phyloP scores from a whole-genome alignment of 2,329 filamentous ascomycete species.

The Cordyceps pruinosa region DNA sequence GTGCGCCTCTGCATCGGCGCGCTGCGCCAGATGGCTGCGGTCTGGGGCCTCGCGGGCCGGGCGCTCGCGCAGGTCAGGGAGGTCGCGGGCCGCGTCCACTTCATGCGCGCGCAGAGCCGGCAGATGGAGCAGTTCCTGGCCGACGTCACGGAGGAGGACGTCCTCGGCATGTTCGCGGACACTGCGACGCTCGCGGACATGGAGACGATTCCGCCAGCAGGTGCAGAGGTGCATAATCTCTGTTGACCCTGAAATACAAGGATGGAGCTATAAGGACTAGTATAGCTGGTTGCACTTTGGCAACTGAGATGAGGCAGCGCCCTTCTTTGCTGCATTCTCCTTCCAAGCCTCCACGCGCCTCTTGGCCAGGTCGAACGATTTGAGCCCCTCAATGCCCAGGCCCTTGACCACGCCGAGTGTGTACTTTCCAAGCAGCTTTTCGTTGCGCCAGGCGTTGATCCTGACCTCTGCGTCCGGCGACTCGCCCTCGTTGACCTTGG shows the following conservation, averaged over 20 bases:
- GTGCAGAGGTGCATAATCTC: not conserved
- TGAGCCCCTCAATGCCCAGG: not conserved
- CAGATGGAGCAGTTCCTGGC: slow-evolving; percentile 9
- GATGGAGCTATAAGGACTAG: too few relatives aligned
- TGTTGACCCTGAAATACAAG: too few relatives aligned
- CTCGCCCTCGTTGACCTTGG: slow-evolving; percentile 4
- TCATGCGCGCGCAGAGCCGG: not conserved
- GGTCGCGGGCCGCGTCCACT: not conserved
- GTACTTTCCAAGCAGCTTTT: not conserved
- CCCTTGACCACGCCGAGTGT: not conserved
- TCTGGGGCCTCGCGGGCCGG: not conserved
- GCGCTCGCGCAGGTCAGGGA: not conserved
- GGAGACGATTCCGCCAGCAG: not conserved
- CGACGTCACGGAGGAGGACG: not conserved
- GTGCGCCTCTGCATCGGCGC: slow-evolving; percentile 9
- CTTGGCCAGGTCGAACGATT: not conserved
- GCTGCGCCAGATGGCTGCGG: not conserved
- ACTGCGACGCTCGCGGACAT: not conserved
- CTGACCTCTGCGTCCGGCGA: not conserved
- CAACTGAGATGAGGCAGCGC: too few relatives aligned
- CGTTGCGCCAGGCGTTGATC: not conserved
- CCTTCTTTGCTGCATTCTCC: not conserved
- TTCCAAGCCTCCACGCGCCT: not conserved
- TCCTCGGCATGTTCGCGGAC: not conserved
- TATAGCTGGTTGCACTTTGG: too few relatives aligned